A percentile compares a stretch with the other conserved stretches of the same genome.
Conservation (phyloP, 1,284 basidiomycete species). For the Malassezia arunalokei region DNA sequence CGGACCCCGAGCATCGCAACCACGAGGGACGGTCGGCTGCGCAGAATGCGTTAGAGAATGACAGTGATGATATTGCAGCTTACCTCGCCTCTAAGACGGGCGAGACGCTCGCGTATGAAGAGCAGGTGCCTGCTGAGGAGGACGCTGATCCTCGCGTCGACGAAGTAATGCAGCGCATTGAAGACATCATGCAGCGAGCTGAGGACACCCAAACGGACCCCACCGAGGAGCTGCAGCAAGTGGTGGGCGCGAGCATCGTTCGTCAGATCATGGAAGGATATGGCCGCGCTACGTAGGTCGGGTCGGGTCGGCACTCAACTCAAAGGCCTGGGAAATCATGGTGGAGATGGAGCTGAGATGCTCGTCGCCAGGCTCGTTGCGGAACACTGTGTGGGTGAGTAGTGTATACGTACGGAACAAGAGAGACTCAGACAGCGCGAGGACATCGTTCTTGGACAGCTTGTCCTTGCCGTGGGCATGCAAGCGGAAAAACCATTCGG, state of each 20-base stretch:
- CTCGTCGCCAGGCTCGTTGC: slow-evolving; percentile 89
- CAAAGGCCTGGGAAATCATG: slow-evolving; percentile 36
- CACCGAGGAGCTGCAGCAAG: slow-evolving; percentile 21
- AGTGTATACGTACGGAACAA: slow-evolving; percentile 55
- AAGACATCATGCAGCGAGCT: slow-evolving; percentile 25
- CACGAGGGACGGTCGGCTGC: slow-evolving; percentile 32
- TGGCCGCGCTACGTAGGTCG: not conserved
- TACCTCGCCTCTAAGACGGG: slow-evolving; percentile 31
- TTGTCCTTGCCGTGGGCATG: slow-evolving; percentile 80
- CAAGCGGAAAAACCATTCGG: slow-evolving; percentile 94
- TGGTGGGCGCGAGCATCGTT: slow-evolving; percentile 29
- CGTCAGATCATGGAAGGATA: slow-evolving; percentile 31
- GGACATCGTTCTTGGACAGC: slow-evolving; percentile 87
- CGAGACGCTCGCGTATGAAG: slow-evolving; percentile 16
- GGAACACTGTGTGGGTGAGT: slow-evolving; percentile 68
- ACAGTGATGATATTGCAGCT: slow-evolving; percentile 23
- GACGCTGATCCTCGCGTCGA: not conserved
- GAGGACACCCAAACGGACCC: slow-evolving; percentile 28
- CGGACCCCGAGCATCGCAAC: slow-evolving; percentile 30
- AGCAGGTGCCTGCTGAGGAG: slow-evolving; percentile 9
- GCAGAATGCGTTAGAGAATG: slow-evolving; percentile 30
- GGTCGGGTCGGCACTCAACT: slow-evolving; percentile 5
- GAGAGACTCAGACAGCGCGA: slow-evolving; percentile 78
- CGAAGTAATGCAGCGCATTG: slow-evolving; percentile 24
- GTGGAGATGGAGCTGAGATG: slow-evolving; percentile 57